These are phyloP conservation scores for Diaporthe eres DNA, from an alignment of 2,329 filamentous ascomycete genomes.

Conservation along the genomic window DNA sequence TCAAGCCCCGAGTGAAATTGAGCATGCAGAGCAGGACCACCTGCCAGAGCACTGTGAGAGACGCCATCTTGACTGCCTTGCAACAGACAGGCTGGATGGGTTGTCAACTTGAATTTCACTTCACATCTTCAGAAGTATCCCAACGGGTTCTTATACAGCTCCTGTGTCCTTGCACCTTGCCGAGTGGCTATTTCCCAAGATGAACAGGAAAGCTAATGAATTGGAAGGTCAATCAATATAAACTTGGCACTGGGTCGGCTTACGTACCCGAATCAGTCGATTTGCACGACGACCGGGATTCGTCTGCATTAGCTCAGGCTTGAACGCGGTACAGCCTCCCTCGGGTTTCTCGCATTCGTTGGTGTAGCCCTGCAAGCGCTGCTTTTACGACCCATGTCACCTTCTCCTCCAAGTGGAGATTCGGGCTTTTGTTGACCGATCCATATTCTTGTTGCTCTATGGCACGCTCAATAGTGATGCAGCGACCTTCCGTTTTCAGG, in stretches of 20 bases:
- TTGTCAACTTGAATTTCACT: neutral
- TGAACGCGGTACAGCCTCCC: neutral
- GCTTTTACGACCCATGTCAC: neutral
- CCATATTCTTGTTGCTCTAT: too few species aligned
- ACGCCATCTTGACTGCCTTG: neutral
- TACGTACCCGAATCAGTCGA: neutral
- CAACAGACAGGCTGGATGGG: neutral
- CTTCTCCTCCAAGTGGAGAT: neutral
- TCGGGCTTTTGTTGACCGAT: neutral
- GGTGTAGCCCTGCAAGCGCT: neutral
- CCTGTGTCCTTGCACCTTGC: neutral
- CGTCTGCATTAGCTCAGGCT: neutral
- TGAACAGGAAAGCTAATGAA: neutral
- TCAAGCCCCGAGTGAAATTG: neutral
- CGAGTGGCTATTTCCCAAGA: neutral
- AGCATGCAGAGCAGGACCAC: neutral
- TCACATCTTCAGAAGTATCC: neutral
- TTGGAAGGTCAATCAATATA: neutral
- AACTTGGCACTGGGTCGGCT: neutral
- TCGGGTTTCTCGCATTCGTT: neutral
- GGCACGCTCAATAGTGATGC: too few species aligned
- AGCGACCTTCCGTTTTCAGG: too few species aligned
- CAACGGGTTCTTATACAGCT: neutral
- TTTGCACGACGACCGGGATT: neutral
- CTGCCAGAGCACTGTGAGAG: neutral